Conservation (phyloP, 768 basidiomycete genomes). For the Cystobasidium onofrii region DNA sequence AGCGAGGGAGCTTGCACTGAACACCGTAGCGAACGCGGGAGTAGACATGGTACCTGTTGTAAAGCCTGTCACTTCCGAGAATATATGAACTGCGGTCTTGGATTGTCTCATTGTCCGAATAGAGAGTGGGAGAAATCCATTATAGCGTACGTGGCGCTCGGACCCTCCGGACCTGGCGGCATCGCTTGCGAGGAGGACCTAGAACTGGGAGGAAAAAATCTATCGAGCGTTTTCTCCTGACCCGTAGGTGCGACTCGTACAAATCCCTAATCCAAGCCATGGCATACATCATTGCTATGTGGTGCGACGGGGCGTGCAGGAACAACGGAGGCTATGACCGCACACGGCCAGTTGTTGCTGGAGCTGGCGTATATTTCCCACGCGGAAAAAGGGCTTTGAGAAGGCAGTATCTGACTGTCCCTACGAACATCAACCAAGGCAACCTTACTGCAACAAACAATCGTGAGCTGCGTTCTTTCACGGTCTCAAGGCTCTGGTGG, state of each 20-base stretch:
- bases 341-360: not conserved
- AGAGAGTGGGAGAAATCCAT: too few relatives aligned
- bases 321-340: not conserved
- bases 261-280: not conserved
- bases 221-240: too few relatives aligned
- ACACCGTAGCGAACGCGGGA: not conserved
- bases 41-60: conserved; percentile 5
- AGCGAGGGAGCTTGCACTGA: not conserved
- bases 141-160: too few relatives aligned
- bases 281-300: not conserved
- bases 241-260: too few relatives aligned
- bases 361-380: not conserved
- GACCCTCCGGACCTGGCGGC: too few relatives aligned
- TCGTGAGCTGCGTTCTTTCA: not conserved
- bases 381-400: not conserved
- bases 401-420: not conserved
- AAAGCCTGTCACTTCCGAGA: not conserved
- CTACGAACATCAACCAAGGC: not conserved
- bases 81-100: too few relatives aligned
- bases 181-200: too few relatives aligned
- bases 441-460: not conserved
- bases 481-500: too few relatives aligned
- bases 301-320: not conserved
- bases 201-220: too few relatives aligned
- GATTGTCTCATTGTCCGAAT: too few relatives aligned